Evolutionary conservation across 2,329 filamentous ascomycete genomes (phyloP), one percentile per base, ranked within the genome.

Genomic region (Fonsecaea erecta): DNA sequence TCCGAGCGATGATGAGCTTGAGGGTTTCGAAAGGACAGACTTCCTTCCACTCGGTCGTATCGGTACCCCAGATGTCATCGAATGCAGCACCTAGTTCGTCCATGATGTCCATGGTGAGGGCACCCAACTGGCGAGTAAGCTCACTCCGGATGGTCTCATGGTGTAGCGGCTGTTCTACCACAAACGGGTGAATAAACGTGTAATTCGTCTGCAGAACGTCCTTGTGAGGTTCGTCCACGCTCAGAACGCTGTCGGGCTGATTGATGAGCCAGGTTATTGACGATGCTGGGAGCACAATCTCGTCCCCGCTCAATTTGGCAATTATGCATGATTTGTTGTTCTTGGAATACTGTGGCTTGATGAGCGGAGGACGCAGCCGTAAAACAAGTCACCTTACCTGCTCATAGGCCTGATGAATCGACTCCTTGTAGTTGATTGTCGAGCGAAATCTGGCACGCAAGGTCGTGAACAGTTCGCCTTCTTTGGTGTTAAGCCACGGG

Each of bases 181-280:
- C 71, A 7, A 68, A 60, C 1, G 74, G 73, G 8, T 74, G 70
- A 7, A 77, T 73, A 51, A 81, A 80, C 8, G 73, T 71, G 63
- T 80, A 80, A 0, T 77, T 73, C 21, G 76, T 78, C 26, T 75
- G 71, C n/a, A 82, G 68, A 0, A 65, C 24, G 34, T 81, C 77
- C 60, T 76, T 76, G 62, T 80, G 78, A 12, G 76, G 74, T 12
- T 72, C 76, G 11, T 68, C 68, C 2, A 73, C 73, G 59, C 74
- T 78, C 11, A 79, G 70, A n/a, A 80, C 70, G 32, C 70, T 63
- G 57, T 81, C 80, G 1, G 80, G 77, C 60, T 81, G 76, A 32
- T 79, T 76, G 18, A 80, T 69, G 52, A 82, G 73, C 79, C 79
- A 81, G 16, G 60, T 48, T 59, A 79, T 71, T 51, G 78, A 73